Conservation (phyloP, 2,329 filamentous ascomycete genomes). For the Scedosporium dehoogii region DNA sequence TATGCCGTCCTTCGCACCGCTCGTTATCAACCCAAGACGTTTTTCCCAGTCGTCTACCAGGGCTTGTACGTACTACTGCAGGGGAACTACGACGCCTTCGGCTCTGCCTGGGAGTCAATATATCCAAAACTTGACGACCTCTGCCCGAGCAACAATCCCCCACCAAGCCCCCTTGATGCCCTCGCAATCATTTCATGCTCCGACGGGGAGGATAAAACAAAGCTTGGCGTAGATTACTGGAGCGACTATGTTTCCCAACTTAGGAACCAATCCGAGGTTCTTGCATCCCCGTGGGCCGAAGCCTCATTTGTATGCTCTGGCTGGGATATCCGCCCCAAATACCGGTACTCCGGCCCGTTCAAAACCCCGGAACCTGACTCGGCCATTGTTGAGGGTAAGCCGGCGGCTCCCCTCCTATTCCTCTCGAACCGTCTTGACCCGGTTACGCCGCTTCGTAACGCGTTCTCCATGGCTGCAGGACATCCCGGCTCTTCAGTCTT, state of each 20-base stretch:
- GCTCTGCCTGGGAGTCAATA: conserved; percentile 13
- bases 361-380: conserved; percentile 16
- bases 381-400: conserved; percentile 17
- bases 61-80: conserved; percentile 3
- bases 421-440: conserved; percentile 32
- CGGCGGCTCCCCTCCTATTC: conserved; percentile 32
- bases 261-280: conserved; percentile 17
- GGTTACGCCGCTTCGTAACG: conserved; percentile 32
- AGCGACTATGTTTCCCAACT: conserved; percentile 18
- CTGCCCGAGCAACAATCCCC: not conserved
- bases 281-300: conserved; percentile 23
- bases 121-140: conserved; percentile 6
- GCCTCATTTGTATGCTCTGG: conserved; percentile 29
- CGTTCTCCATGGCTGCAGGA: conserved; percentile 16
- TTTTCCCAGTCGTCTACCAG: conserved; percentile 4
- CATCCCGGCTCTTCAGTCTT: conserved; percentile 20
- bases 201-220: conserved; percentile 16
- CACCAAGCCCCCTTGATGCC: conserved; percentile 9
- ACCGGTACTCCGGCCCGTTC: conserved; percentile 28
- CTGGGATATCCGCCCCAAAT: conserved; percentile 26
- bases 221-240: conserved; percentile 16
- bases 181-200: conserved; percentile 13
- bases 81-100: not conserved
- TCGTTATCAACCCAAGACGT: conserved; percentile 21
- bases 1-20: conserved; percentile 15